Conservation (phyloP, 768 basidiomycete genomes). For the Tephrocybe sp. region DNA sequence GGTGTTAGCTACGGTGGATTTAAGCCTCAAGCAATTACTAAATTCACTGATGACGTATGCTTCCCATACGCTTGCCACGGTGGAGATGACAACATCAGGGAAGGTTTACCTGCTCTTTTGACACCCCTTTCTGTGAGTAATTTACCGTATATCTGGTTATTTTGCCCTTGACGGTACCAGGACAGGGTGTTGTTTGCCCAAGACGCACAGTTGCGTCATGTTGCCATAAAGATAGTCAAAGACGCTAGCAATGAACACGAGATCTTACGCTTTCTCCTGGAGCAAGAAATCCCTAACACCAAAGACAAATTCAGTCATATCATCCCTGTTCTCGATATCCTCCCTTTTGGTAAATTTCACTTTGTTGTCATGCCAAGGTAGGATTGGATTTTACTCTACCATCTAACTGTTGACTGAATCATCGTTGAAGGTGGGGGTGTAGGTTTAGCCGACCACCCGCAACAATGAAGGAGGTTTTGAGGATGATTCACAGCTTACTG, state of each 20-base stretch:
- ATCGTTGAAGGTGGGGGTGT: neutral
- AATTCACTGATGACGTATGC: neutral
- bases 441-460: neutral
- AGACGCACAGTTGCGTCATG: constrained; percentile 19
- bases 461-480: constrained; percentile 4
- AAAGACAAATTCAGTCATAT: constrained; percentile 3
- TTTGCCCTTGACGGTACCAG: neutral
- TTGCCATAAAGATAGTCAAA: constrained; percentile 26
- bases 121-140: neutral
- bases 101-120: neutral
- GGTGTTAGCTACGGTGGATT: neutral
- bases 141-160: neutral
- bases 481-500: constrained; percentile 3
- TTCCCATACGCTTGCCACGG: neutral
- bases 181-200: constrained; percentile 19
- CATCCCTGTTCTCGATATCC: constrained; percentile 10
- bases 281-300: constrained; percentile 6
- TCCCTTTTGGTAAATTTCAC: neutral
- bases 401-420: neutral
- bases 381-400: neutral
- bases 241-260: constrained; percentile 23
- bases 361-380: constrained; percentile 14
- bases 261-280: constrained; percentile 18
- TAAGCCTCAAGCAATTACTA: neutral
- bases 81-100: neutral